phyloP scores from a whole-genome alignment of 768 basidiomycete species.

The Suillus sp. region DNA sequence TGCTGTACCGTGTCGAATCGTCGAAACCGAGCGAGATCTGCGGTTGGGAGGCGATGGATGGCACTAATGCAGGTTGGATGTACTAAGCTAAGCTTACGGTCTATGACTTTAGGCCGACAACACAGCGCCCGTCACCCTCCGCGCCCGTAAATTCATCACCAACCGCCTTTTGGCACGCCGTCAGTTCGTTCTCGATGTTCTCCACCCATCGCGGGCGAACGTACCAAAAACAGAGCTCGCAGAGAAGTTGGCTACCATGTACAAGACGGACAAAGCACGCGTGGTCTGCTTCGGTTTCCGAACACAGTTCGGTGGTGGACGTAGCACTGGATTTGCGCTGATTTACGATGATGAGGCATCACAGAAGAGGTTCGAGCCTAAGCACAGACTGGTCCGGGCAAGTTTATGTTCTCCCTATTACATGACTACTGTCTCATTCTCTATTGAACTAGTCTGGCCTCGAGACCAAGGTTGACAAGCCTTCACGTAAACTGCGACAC shows the following conservation, averaged over 20 bases:
- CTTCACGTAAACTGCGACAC: slow-evolving; percentile 97
- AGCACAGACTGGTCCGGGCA: slow-evolving; percentile 92
- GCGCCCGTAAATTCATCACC: slow-evolving; percentile 99
- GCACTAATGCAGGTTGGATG: slow-evolving; percentile 25
- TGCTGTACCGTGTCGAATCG: not conserved
- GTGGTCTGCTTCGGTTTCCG: slow-evolving; percentile 94
- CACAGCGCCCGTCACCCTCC: slow-evolving; percentile 88
- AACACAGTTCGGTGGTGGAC: slow-evolving; percentile 98
- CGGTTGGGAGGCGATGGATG: slow-evolving; percentile 30
- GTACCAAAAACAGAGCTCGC: slow-evolving; percentile 90
- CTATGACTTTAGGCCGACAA: slow-evolving; percentile 60
- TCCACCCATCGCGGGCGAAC: slow-evolving; percentile 95
- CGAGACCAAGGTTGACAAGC: slow-evolving; percentile 76
- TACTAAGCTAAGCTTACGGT: slow-evolving; percentile 20
- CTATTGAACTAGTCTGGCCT: slow-evolving; percentile 58
- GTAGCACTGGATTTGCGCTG: slow-evolving; percentile 94
- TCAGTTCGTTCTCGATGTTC: slow-evolving; percentile 93
- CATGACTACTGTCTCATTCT: slow-evolving; percentile 9
- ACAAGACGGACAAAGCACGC: slow-evolving; percentile 90
- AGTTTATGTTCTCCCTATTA: slow-evolving; percentile 36
- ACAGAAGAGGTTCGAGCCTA: slow-evolving; percentile 98
- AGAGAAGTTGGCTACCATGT: slow-evolving; percentile 88
- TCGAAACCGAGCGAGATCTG: slow-evolving; percentile 16
- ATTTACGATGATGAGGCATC: slow-evolving; percentile 96
- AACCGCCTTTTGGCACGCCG: slow-evolving; percentile 96